phyloP scores from a whole-genome alignment of 192 early-diverging fungal genomes.

The Rhizophagus sp. region DNA sequence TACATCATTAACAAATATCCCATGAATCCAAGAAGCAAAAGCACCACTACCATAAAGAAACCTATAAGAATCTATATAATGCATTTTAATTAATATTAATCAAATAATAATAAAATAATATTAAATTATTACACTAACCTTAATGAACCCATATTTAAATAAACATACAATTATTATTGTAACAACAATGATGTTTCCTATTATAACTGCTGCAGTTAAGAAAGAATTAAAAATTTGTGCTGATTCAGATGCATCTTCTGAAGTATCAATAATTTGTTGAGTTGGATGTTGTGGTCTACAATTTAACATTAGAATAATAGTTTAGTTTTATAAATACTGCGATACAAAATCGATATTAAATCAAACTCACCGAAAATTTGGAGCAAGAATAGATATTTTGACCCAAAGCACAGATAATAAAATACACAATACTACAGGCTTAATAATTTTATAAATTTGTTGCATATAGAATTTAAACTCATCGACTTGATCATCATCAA shows the following conservation, averaged over 20 bases:
- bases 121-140: constrained; percentile 45
- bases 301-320: not conserved
- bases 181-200: constrained; percentile 76
- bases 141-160: constrained; percentile 77
- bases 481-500: constrained; percentile 30
- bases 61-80: constrained; percentile 61
- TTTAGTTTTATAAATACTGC: not conserved
- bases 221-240: constrained; percentile 42
- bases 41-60: constrained; percentile 73
- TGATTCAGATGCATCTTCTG: constrained; percentile 26
- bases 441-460: constrained; percentile 79
- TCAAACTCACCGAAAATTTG: constrained; percentile 26
- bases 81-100: not conserved
- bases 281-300: not conserved
- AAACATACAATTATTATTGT: constrained; percentile 75
- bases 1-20: constrained; percentile 60
- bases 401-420: constrained; percentile 83
- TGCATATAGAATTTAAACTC: constrained; percentile 79
- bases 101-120: not conserved
- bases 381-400: constrained; percentile 52
- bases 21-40: constrained; percentile 74
- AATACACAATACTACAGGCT: constrained; percentile 79
- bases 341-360: not conserved
- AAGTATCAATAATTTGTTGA: not conserved
- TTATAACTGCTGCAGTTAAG: constrained; percentile 67